Conservation (phyloP, 2,329 filamentous ascomycete species). For the Pyricularia grisea region DNA sequence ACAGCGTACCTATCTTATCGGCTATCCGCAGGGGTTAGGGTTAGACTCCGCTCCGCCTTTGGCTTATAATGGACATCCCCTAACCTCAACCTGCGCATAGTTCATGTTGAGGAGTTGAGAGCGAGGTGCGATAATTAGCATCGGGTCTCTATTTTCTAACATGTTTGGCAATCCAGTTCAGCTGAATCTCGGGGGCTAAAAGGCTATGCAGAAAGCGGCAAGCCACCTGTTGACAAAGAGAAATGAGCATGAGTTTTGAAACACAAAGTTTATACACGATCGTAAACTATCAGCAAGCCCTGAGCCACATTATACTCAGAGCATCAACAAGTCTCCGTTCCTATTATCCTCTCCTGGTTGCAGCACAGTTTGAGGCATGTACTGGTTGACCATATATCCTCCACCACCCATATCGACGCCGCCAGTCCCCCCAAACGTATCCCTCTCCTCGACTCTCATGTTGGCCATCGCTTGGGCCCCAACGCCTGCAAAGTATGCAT, state of each 20-base stretch:
- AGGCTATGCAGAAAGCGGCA: not conserved
- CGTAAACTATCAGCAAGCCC: not conserved
- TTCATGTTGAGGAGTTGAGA: not conserved
- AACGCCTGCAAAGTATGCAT: slow-evolving; percentile 72
- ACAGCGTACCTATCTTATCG: not conserved
- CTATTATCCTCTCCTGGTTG: slow-evolving; percentile 56
- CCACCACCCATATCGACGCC: slow-evolving; percentile 26
- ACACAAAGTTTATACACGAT: not conserved
- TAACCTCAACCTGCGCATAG: not conserved
- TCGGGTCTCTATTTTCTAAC: not conserved
- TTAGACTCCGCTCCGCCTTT: not conserved
- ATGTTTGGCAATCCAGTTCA: not conserved
- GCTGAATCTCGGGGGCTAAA: not conserved
- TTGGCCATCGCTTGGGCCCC: slow-evolving; percentile 25
- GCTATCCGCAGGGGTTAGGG: not conserved
- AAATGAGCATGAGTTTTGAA: not conserved
- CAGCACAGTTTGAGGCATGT: slow-evolving; percentile 66
- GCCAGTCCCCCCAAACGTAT: slow-evolving; percentile 51
- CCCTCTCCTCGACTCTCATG: slow-evolving; percentile 57
- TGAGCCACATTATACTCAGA: not conserved
- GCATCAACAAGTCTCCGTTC: slow-evolving; percentile 62
- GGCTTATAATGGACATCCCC: no score
- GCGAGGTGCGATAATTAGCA: not conserved
- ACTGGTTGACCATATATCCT: slow-evolving; percentile 71
- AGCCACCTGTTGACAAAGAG: not conserved